Conservation (phyloP, 805 yeast species). For the Zygosaccharomyces pseudorouxii region DNA sequence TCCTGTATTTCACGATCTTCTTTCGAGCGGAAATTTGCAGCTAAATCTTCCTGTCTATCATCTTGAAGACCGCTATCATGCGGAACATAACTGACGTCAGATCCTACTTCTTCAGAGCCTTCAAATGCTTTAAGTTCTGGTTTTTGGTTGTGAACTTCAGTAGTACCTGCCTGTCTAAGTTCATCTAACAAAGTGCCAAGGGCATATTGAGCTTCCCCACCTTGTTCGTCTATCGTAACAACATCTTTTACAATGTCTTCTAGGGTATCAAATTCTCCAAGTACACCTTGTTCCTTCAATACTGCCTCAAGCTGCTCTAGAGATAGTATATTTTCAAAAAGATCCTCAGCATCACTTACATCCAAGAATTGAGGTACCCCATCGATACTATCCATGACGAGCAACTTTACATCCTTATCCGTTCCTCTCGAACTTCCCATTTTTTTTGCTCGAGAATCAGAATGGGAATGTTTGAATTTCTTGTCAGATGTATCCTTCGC, state of each 20-base stretch:
- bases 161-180: neutral
- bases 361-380: constrained; percentile 19
- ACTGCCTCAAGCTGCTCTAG: constrained; percentile 6
- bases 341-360: constrained; percentile 16
- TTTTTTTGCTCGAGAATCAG: neutral
- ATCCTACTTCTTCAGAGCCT: neutral
- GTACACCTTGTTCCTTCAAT: neutral
- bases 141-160: neutral
- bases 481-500: neutral
- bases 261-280: neutral
- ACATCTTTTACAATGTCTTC: neutral
- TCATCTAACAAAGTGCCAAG: neutral
- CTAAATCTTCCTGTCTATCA: neutral
- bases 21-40: neutral
- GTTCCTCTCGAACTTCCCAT: neutral
- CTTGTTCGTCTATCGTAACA: neutral
- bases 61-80: neutral
- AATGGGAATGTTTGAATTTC: neutral
- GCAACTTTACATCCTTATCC: constrained; percentile 1
- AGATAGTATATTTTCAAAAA: constrained; percentile 14
- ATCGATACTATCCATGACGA: constrained; percentile 9
- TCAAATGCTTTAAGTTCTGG: neutral
- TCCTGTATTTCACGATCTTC: neutral
- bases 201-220: neutral
- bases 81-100: neutral